Evolutionary conservation across 345 rosid genomes (phyloP).

Genomic region (Punica granatum): DNA sequence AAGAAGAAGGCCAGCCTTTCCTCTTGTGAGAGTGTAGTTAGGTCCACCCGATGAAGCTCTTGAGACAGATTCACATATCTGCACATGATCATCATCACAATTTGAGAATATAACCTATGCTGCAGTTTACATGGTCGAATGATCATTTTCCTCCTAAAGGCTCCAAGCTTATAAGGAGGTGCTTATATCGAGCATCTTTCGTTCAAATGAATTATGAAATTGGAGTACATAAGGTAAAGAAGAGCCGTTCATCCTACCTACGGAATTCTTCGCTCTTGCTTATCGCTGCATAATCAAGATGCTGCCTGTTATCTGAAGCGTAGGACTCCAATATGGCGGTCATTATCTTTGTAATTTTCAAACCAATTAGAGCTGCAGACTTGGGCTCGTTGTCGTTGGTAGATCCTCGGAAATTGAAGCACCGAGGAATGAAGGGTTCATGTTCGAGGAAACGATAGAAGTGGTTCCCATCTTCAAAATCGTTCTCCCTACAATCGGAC

Average conservation of each 20-base stretch:
- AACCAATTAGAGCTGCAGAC: constrained; percentile 36
- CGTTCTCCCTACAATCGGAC: constrained; percentile 46
- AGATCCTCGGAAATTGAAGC: constrained; percentile 55
- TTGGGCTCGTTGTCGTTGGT: constrained; percentile 59
- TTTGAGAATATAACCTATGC: background rate
- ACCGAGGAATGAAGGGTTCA: constrained; percentile 52
- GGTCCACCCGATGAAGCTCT: constrained; percentile 74
- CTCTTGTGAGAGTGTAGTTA: constrained; percentile 32
- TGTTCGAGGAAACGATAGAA: constrained; percentile 85
- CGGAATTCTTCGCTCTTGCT: constrained; percentile 74
- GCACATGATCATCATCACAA: constrained; percentile 3
- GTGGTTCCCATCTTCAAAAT: constrained; percentile 77
- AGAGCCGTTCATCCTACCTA: constrained; percentile 32
- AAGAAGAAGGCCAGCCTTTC: constrained; percentile 75
- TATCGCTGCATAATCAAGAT: constrained; percentile 54
- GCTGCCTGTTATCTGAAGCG: constrained; percentile 56
- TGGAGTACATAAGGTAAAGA: background rate
- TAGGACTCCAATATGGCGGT: constrained; percentile 70
- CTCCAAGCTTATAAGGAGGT: background rate
- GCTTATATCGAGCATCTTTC: background rate
- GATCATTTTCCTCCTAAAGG: background rate
- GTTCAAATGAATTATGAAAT: background rate
- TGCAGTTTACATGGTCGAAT: background rate
- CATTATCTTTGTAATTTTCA: constrained; percentile 57
- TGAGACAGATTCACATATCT: constrained; percentile 62